Evolutionary conservation across 1,284 basidiomycete genomes (phyloP), one percentile per base, ranked within the genome.

Genomic region (Apiotrichum veenhuisii): DNA sequence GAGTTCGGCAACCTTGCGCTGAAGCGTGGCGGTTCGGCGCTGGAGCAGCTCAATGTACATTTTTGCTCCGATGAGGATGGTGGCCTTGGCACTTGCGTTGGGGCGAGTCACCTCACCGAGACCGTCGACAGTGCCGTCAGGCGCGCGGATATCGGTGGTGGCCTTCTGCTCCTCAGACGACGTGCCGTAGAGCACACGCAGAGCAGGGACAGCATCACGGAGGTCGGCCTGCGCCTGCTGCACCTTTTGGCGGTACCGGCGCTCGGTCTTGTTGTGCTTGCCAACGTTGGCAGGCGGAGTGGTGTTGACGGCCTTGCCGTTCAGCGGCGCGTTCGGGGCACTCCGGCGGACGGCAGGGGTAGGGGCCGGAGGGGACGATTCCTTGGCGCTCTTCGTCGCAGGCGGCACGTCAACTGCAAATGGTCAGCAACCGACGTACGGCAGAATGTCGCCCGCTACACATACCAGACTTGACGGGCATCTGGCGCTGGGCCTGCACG

Each of bases 231-330:
- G 73, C 18, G 76, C 75, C 50, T 69, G 69, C 62, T 77, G 75
- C 17, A 77, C 76, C 62, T 77, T 77, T 53, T 72, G 71, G 30
- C 76, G 72, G 56, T 77, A 77, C 30, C 75, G 65, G 25, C 74
- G 59, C 61, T 77, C 76, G 11, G 75, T 76, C 66, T 76, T 77
- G 69, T 77, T 77, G 64, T 77, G 76, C 57, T 75, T 75, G 27
- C 73, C 73, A 5, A 72, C 70, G 10, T 66, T 59, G 18, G 57
- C 55, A 8, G 59, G 59, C 0, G 63, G 51, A 1, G 61, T 22
- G 2, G 53, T 34, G 10, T 34, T 33, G 3, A 55, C 41, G 20
- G 55, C 46, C 45, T 59, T 62, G 20, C 17, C 46, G 42, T 58
- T 58, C n/a, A 61, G 55, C 4, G 60, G 63, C 10, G 61, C 63